phyloP scores from a whole-genome alignment of 2,329 filamentous ascomycete genomes.

The Fusarium citri region DNA sequence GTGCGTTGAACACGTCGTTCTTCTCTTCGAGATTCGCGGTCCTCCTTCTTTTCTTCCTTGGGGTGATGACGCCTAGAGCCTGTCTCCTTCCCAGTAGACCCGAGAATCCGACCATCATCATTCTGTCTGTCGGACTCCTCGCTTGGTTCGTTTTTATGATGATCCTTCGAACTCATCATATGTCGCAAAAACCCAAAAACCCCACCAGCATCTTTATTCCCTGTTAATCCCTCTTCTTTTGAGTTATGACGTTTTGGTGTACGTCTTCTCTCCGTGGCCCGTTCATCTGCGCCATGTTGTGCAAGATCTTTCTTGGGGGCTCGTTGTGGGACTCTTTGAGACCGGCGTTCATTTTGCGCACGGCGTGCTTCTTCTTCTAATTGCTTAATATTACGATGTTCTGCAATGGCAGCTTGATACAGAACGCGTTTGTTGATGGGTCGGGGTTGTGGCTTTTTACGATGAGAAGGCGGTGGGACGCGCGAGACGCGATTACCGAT shows the following conservation, averaged over 20 bases:
- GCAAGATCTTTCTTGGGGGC: background rate
- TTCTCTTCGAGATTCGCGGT: background rate
- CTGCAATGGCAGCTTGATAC: background rate
- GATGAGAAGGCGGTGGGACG: background rate
- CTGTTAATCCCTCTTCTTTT: background rate
- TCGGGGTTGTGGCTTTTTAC: background rate
- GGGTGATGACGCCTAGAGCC: background rate
- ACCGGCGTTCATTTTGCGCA: background rate
- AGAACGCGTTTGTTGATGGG: constrained; percentile 1
- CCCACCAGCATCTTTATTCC: background rate
- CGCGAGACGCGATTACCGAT: background rate
- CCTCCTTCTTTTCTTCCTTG: background rate
- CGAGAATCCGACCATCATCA: background rate
- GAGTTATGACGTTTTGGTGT: background rate
- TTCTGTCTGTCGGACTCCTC: background rate
- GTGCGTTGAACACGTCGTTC: background rate
- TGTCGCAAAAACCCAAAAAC: background rate
- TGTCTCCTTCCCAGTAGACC: background rate
- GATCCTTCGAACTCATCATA: background rate
- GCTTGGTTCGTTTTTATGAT: background rate
- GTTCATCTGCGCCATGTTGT: background rate
- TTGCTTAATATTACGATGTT: background rate
- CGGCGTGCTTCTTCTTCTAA: background rate
- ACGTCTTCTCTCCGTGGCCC: background rate
- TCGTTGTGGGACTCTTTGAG: background rate